These are phyloP conservation scores for Heterobasidion parviporum DNA, from an alignment of 1,284 basidiomycete genomes.

Conservation along the genomic window DNA sequence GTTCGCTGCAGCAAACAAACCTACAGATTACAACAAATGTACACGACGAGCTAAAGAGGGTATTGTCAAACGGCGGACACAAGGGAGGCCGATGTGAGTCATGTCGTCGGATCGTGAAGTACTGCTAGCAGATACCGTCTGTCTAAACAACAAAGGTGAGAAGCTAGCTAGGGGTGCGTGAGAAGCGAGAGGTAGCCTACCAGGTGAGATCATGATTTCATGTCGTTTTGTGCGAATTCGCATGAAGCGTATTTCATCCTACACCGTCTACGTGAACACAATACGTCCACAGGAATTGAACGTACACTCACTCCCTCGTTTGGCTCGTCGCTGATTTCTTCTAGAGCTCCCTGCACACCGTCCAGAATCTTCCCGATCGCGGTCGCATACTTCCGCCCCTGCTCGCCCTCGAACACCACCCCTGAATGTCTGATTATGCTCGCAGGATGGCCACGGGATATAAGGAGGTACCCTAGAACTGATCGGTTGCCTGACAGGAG, in stretches of 20 bases:
- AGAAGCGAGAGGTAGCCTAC: slow-evolving; percentile 34
- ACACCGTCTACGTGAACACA: background rate
- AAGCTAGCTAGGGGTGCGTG: background rate
- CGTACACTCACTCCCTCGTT: slow-evolving; percentile 39
- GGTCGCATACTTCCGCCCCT: slow-evolving; percentile 72
- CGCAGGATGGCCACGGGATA: slow-evolving; percentile 58
- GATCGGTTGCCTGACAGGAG: slow-evolving; percentile 75
- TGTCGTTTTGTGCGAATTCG: slow-evolving; percentile 86
- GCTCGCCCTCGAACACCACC: slow-evolving; percentile 81
- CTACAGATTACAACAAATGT: background rate
- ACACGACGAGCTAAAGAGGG: background rate
- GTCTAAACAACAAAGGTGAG: slow-evolving; percentile 39
- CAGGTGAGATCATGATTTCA: slow-evolving; percentile 91
- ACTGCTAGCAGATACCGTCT: slow-evolving; percentile 79
- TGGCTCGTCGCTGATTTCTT: slow-evolving; percentile 56
- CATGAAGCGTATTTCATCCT: slow-evolving; percentile 88
- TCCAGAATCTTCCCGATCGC: slow-evolving; percentile 76
- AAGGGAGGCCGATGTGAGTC: slow-evolving; percentile 4
- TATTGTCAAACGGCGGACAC: background rate
- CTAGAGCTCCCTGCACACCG: slow-evolving; percentile 63
- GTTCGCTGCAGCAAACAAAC: background rate
- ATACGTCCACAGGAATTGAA: background rate
- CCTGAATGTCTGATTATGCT: slow-evolving; percentile 79
- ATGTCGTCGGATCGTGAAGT: slow-evolving; percentile 64
- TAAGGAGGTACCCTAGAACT: slow-evolving; percentile 82